phyloP scores from a whole-genome alignment of 2,329 filamentous ascomycete genomes.

The Podosphaera aphanis region DNA sequence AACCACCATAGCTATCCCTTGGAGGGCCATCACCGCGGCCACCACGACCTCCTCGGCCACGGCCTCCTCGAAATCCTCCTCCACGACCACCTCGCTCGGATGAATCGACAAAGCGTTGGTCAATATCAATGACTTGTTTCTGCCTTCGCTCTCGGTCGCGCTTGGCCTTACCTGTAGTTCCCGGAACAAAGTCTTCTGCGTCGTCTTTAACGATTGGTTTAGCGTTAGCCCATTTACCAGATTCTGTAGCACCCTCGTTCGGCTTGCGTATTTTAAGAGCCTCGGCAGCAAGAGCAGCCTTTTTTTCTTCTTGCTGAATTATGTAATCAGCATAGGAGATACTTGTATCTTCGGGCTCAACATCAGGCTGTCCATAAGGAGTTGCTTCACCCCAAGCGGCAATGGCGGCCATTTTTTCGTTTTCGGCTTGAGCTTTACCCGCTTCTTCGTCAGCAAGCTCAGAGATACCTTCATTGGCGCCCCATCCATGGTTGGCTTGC shows the following conservation, averaged over 20 bases:
- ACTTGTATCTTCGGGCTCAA: slow-evolving; percentile 46
- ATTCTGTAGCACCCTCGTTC: slow-evolving; percentile 70
- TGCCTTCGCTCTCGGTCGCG: slow-evolving; percentile 78
- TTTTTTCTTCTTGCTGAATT: slow-evolving; percentile 53
- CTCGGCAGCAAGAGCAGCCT: slow-evolving; percentile 34
- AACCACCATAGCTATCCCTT: slow-evolving; percentile 19
- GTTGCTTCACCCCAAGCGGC: slow-evolving; percentile 8
- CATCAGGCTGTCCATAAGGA: slow-evolving; percentile 17
- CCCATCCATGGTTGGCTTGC: slow-evolving; percentile 78
- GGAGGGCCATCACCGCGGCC: slow-evolving; percentile 26
- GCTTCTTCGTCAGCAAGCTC: slow-evolving; percentile 82
- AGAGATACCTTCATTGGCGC: slow-evolving; percentile 54
- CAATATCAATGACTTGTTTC: slow-evolving; percentile 76
- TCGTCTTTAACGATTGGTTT: slow-evolving; percentile 43
- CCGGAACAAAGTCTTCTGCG: slow-evolving; percentile 56
- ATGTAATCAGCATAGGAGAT: slow-evolving; percentile 82
- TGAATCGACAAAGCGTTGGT: slow-evolving; percentile 58
- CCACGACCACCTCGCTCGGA: slow-evolving; percentile 31
- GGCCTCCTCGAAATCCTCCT: slow-evolving; percentile 15
- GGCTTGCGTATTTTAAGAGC: slow-evolving; percentile 57
- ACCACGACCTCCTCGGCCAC: slow-evolving; percentile 24
- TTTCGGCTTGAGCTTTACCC: slow-evolving; percentile 68
- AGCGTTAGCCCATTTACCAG: slow-evolving; percentile 84
- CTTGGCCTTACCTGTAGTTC: slow-evolving; percentile 50
- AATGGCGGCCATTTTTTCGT: slow-evolving; percentile 51